phyloP scores from a whole-genome alignment of 106 monocot genomes.

The Dioscorea dumetorum region DNA sequence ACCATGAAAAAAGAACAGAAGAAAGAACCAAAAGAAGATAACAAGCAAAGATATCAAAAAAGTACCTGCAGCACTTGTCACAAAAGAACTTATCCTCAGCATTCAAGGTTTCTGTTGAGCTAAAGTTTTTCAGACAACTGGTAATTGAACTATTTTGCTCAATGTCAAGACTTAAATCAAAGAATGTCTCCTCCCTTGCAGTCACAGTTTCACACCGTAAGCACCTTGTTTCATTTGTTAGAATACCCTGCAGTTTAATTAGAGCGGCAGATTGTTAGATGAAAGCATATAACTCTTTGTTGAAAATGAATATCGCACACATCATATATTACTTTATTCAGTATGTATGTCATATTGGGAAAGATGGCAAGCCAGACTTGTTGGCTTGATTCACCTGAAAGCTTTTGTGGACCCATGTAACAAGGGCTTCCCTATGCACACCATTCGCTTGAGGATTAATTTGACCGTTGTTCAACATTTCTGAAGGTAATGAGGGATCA shows the following conservation, averaged over 20 bases:
- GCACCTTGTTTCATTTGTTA: constrained; percentile 58
- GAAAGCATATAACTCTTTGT: neutral
- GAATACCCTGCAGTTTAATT: constrained; percentile 31
- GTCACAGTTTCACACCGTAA: constrained; percentile 58
- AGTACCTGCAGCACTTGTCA: constrained; percentile 57
- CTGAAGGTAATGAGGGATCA: constrained; percentile 14
- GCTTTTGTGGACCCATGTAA: constrained; percentile 43
- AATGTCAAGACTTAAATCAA: constrained; percentile 57
- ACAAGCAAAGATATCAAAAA: neutral
- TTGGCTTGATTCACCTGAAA: constrained; percentile 32
- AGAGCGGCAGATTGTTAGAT: neutral
- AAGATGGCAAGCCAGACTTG: too few species aligned
- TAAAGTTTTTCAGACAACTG: constrained; percentile 61
- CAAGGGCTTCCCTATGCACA: constrained; percentile 23
- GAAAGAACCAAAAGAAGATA: too few species aligned
- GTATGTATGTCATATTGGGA: too few species aligned
- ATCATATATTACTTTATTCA: constrained; percentile 8
- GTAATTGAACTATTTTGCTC: constrained; percentile 60
- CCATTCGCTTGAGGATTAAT: constrained; percentile 29
- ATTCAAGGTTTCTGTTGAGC: constrained; percentile 55
- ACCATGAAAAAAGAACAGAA: too few species aligned
- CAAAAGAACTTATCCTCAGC: constrained; percentile 67
- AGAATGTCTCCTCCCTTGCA: constrained; percentile 54
- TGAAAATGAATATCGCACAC: neutral
- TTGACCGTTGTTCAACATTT: constrained; percentile 31